Evolutionary conservation across 371 early-diverging fungal species (phyloP), one percentile per base, ranked within the genome.

Genomic region (Mucor mucedo): DNA sequence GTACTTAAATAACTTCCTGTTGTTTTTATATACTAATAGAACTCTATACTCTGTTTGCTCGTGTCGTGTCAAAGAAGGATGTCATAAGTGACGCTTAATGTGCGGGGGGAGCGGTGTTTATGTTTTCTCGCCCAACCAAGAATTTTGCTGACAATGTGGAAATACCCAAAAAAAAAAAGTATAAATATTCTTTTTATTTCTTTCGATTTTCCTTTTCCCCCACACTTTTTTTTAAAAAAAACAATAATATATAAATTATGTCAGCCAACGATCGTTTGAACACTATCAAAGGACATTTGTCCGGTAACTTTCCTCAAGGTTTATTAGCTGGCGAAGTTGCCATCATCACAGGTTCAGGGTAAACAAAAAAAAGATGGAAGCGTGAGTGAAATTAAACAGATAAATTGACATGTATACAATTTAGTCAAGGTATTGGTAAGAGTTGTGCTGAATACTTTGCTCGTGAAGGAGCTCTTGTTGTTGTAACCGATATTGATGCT

Each of bases 341-440:
- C 58, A 80, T 93, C 48, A 85, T 93, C 70, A 93, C 93, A 53
- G 93, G 93, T 55, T 88, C 91, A 63, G 91, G 89, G 91, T 89
- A 82, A 66, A 73, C 27, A 27, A 11, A 52, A 0, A 0, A 32
- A 32, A 35, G n/a, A 33, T 42, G 9, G 35, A n/a, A 54, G 29
- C 66, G 33, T 35, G 10, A 52, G 21, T 21, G 21, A 21, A 21
- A 21, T 0, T 21, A 21, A 21, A 21, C 21, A 21, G 21, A 21
- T 21, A 10, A 4, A 44, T 21, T 9, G n/a, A 38, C 21, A 52
- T 21, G 33, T n/a, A 13, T 40, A 29, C 21, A 38, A 16, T 44
- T 33, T 71, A 90, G 91, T 61, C 87, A 87, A 72, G 93, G 93
- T 69, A 92, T 92, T 70, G 93, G 93, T 63, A 85, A 85, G 74